Evolutionary conservation across 176 grass and related monocot species (phyloP).

Genomic region (Echinochloa phyllopogon): DNA sequence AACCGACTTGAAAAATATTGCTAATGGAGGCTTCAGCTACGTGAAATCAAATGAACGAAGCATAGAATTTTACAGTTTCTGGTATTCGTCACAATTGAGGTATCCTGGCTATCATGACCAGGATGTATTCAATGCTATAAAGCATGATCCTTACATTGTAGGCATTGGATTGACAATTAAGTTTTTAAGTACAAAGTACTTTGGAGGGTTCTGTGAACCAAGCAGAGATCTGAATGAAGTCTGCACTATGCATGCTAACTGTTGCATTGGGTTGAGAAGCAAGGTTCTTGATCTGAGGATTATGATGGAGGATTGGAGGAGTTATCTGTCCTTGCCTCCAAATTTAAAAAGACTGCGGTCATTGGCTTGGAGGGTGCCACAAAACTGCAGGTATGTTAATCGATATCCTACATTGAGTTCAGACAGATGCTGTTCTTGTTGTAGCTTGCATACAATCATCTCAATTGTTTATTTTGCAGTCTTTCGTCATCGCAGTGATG

Average conservation of each 20-base stretch:
- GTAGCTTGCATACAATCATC: slow-evolving; percentile 6
- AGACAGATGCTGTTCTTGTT: neutral
- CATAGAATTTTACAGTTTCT: slow-evolving; percentile 84
- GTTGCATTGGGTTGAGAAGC: slow-evolving; percentile 65
- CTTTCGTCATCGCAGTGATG: slow-evolving; percentile 40
- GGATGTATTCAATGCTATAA: slow-evolving; percentile 81
- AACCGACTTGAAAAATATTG: slow-evolving; percentile 62
- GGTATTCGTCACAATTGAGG: slow-evolving; percentile 64
- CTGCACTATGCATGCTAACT: slow-evolving; percentile 86
- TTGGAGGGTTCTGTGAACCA: slow-evolving; percentile 83
- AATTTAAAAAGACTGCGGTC: slow-evolving; percentile 52
- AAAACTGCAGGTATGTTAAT: slow-evolving; percentile 73
- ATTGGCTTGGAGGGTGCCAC: slow-evolving; percentile 63
- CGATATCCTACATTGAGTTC: neutral
- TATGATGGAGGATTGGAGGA: slow-evolving; percentile 74
- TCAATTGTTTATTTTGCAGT: slow-evolving; percentile 28
- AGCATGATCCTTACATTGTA: slow-evolving; percentile 59
- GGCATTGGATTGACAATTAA: slow-evolving; percentile 71
- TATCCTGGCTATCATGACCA: slow-evolving; percentile 82
- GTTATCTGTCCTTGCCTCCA: slow-evolving; percentile 69
- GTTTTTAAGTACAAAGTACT: slow-evolving; percentile 73
- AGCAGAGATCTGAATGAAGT: slow-evolving; percentile 78
- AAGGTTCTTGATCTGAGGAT: slow-evolving; percentile 79
- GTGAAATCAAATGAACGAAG: slow-evolving; percentile 78
- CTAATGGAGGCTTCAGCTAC: slow-evolving; percentile 82